Evolutionary conservation across 2,329 filamentous ascomycete genomes (phyloP), one percentile per base, ranked within the genome.

Genomic region (Cladosporium phlei): DNA sequence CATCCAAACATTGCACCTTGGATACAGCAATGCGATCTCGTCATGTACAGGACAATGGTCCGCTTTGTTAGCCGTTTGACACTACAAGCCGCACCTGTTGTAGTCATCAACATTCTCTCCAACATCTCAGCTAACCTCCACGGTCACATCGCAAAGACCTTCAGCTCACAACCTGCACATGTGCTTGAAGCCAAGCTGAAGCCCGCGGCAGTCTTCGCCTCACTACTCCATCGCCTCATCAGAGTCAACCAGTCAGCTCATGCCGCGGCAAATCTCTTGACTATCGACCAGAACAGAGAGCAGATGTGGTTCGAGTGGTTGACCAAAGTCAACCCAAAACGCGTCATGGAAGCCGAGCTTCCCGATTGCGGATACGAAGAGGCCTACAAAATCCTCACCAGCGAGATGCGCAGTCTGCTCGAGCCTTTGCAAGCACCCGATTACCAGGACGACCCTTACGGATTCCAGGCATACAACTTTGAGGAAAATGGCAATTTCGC

Each of bases 41-140:
- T 91, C 25, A 86, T 96, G 70, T 98, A 98, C 64, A 89, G 97
- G 65, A 89, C 90, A 56, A 95, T 97, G 86, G 89, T 96, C 70
- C 83, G 85, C 45, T 94, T 96, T 51, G 82, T 97, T 30, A 86
- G 87, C 1, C 82, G 84, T n/a, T 75, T 97, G 30, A 93, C 88
- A 3, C 76, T 96, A 6, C 90, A 97, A 64, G 90, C 95, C 11
- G 85, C 95, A 3, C 93, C 93, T 1, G 87, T 90, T 49, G 78
- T 84, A 3, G 90, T 97, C 5, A 75, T 96, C 49, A 87, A 90
- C 59, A 89, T 90, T 2, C 78, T 98, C 24, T 82, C 87, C 55
- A 91, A 83, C 55, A 94, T 98, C 48, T 90, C 89, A 1, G 83
- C 88, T 58, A 80, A 79, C 34, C 75, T 98, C 9, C 86, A 94